A percentile compares a stretch with the other conserved stretches of the same genome.
phyloP scores from a whole-genome alignment of 352 stramenopile species.

The Blastocystis sp. region DNA sequence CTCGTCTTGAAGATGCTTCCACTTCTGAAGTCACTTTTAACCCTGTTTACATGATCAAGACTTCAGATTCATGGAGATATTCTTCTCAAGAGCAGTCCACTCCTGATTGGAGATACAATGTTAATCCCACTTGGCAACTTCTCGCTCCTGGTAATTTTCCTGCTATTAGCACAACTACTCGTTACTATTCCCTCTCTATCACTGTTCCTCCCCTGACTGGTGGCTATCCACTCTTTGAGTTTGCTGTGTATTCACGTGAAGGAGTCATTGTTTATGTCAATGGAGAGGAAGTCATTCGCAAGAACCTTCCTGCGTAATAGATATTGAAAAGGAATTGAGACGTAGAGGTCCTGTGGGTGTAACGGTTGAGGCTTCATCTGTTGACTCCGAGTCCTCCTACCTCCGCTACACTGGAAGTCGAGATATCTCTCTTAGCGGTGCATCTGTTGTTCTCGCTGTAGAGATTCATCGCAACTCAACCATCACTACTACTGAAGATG shows the following conservation, averaged over 20 bases:
- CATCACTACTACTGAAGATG: neutral
- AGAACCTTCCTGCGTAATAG: conserved; percentile 37
- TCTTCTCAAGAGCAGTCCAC: neutral
- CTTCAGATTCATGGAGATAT: conserved; percentile 17
- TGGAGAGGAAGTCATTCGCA: conserved; percentile 52
- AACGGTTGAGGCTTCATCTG: neutral
- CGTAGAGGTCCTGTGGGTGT: neutral
- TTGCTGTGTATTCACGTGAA: conserved; percentile 36
- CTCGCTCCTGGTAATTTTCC: conserved; percentile 43
- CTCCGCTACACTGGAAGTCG: conserved; percentile 20
- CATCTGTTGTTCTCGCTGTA: conserved; percentile 37
- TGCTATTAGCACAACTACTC: neutral
- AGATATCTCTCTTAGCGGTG: neutral
- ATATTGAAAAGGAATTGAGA: neutral
- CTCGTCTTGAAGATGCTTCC: conserved; percentile 15
- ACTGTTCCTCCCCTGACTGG: conserved; percentile 38
- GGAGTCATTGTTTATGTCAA: conserved; percentile 62
- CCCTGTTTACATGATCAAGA: conserved; percentile 13
- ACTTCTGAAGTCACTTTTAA: conserved; percentile 14
- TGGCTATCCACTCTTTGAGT: conserved; percentile 49
- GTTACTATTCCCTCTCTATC: conserved; percentile 54
- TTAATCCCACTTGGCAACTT: conserved; percentile 27
- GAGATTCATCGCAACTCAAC: conserved; percentile 64
- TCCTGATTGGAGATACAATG: conserved; percentile 3
- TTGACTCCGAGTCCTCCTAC: conserved; percentile 33